Evolutionary conservation across 768 basidiomycete species (phyloP).

Genomic region (Boletus sp.): DNA sequence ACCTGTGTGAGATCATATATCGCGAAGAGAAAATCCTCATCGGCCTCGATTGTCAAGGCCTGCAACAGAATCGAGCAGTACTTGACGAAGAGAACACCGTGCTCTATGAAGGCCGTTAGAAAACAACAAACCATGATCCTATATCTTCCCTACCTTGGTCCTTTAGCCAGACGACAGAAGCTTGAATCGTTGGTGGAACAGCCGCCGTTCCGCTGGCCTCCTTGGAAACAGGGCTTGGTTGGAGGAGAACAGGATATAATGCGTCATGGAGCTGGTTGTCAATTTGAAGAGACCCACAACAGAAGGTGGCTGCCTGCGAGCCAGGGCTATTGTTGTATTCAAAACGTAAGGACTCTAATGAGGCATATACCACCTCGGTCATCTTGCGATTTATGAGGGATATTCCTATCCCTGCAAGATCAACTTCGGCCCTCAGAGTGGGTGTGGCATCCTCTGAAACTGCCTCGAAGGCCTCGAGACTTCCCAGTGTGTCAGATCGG

Average conservation of each 20-base stretch:
- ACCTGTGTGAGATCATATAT: slow-evolving; percentile 90
- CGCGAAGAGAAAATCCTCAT: slow-evolving; percentile 93
- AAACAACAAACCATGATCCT: background rate
- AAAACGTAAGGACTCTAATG: slow-evolving; percentile 72
- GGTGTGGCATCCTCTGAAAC: slow-evolving; percentile 70
- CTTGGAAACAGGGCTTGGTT: slow-evolving; percentile 85
- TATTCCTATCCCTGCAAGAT: slow-evolving; percentile 87
- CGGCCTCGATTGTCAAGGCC: slow-evolving; percentile 91
- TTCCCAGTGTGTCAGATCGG: slow-evolving; percentile 67
- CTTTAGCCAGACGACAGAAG: slow-evolving; percentile 84
- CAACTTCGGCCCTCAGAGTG: slow-evolving; percentile 62
- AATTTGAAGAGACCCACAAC: slow-evolving; percentile 85
- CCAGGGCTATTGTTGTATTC: slow-evolving; percentile 79
- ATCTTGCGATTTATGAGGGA: slow-evolving; percentile 87
- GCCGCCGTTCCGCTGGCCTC: slow-evolving; percentile 73
- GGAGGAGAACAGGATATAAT: slow-evolving; percentile 89
- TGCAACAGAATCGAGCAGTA: slow-evolving; percentile 94
- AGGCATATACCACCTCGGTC: slow-evolving; percentile 87
- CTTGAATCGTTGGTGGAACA: slow-evolving; percentile 79
- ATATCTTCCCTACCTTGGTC: slow-evolving; percentile 65
- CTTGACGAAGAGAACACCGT: slow-evolving; percentile 97
- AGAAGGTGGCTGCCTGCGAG: slow-evolving; percentile 76
- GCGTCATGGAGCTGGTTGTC: slow-evolving; percentile 99
- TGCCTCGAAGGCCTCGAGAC: slow-evolving; percentile 79
- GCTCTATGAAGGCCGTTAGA: slow-evolving; percentile 50